A percentile compares a stretch with the other conserved stretches of the same genome.
These are phyloP conservation scores for Phytophthora cajani DNA, from an alignment of 352 stramenopile genomes.

Conservation along the genomic window DNA sequence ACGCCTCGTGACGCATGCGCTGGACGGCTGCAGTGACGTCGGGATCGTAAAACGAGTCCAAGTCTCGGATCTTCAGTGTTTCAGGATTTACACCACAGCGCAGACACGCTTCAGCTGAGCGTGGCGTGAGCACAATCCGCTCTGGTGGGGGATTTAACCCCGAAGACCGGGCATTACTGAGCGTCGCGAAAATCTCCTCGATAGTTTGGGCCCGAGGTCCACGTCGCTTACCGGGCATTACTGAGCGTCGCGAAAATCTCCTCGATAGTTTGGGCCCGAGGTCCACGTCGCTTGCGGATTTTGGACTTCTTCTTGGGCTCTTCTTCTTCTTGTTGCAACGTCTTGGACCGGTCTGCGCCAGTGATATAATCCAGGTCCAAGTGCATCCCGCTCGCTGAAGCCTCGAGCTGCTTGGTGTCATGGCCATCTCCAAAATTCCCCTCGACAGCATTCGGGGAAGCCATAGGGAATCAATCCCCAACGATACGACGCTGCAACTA, in stretches of 20 bases:
- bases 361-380: constrained; percentile 39
- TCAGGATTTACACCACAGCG: constrained; percentile 92
- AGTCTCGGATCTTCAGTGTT: constrained; percentile 91
- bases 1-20: constrained; percentile 92
- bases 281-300: constrained; percentile 66
- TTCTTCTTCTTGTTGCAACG: constrained; percentile 14
- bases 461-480: constrained; percentile 14
- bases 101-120: constrained; percentile 91
- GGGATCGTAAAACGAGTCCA: constrained; percentile 92
- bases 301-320: constrained; percentile 53
- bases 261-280: constrained; percentile 72
- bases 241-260: constrained; percentile 83
- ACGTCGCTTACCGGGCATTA: constrained; percentile 75
- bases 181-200: constrained; percentile 80
- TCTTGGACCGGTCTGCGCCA: background rate
- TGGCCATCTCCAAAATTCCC: background rate
- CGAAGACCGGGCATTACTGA: constrained; percentile 73
- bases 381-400: constrained; percentile 24
- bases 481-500: background rate
- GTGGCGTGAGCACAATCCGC: constrained; percentile 87
- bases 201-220: constrained; percentile 67
- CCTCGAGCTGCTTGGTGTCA: constrained; percentile 1
- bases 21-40: constrained; percentile 87
- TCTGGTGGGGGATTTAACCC: constrained; percentile 74
- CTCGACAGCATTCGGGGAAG: constrained; percentile 2